phyloP scores from a whole-genome alignment of 805 yeast genomes.

The Zygotorulaspora danielsina region DNA sequence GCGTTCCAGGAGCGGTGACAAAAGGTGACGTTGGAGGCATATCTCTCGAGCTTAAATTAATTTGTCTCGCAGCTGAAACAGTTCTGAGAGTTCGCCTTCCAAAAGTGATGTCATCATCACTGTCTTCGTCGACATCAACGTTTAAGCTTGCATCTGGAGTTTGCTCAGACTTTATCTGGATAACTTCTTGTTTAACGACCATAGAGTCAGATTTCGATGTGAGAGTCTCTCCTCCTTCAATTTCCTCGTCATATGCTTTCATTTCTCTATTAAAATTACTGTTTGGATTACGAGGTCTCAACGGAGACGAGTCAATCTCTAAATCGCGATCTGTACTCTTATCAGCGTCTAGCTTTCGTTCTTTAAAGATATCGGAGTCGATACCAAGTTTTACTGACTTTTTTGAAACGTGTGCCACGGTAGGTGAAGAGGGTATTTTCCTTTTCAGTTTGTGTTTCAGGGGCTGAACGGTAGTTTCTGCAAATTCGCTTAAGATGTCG shows the following conservation, averaged over 20 bases:
- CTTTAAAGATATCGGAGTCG: slow-evolving; percentile 8
- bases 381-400: not conserved
- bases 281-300: slow-evolving; percentile 17
- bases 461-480: slow-evolving; percentile 22
- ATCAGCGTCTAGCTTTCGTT: slow-evolving; percentile 14
- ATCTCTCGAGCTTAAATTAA: slow-evolving; percentile 26
- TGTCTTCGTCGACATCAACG: slow-evolving; percentile 36
- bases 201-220: slow-evolving; percentile 16
- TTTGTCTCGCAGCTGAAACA: slow-evolving; percentile 25
- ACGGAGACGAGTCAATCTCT: slow-evolving; percentile 28
- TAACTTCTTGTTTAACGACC: slow-evolving; percentile 5
- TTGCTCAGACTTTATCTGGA: slow-evolving; percentile 6
- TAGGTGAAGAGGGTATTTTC: slow-evolving; percentile 10
- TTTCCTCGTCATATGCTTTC: slow-evolving; percentile 7
- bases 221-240: slow-evolving; percentile 24
- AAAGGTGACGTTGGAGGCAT: slow-evolving; percentile 30
- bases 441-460: slow-evolving; percentile 6
- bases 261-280: slow-evolving; percentile 9
- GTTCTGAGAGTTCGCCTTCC: slow-evolving; percentile 32
- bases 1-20: slow-evolving; percentile 36
- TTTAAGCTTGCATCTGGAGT: slow-evolving; percentile 14
- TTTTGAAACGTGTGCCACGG: slow-evolving; percentile 1
- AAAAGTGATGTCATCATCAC: slow-evolving; percentile 32
- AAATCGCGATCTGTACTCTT: slow-evolving; percentile 8
- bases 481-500: slow-evolving; percentile 59